Base-by-base conservation (phyloP, 306 rosid species). In the Prunus campanulata region DNA sequence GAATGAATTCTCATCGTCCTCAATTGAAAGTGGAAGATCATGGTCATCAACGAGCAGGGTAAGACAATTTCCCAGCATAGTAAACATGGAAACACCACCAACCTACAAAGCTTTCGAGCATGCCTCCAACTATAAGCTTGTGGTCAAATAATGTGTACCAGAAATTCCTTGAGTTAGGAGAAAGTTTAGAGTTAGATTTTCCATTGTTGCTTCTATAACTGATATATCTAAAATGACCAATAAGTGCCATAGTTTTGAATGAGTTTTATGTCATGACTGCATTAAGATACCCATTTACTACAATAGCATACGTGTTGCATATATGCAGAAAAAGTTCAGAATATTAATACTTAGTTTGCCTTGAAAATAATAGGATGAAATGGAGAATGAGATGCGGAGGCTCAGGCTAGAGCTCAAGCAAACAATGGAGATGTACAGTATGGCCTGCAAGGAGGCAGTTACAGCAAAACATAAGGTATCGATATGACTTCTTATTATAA, bases 381-480 rank as follows among this genome's bases (percentile, higher is more conserved):
- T 87, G 74, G 98, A 92, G 82, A 89, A 91, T 19, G 97, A 95
- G 85, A 90, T 92, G 98, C 85, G 88, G 78, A 84, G 93, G 83
- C 82, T 95, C 63, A 88, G 84, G 83, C 80, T 89, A 68, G 98
- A 95, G 85, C 90, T 95, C 63, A 88, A 89, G 85, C 95, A 90
- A 72, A 92, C 97, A 24, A 92, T 92, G 93, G 97, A 92, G 48
- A 78, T 95, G 97, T 95, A 92, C 72, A 90, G 87, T 59, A 63
- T 97, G 13, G 98, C 97, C 49, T 95, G 97, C 89, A 88, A 82
- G 86, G 97, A 90, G 83, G 97, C 91, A 35, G 76, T 87, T 49
- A 71, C 82, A 7, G 97, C 97, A 19, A 83, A 87, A 78, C 88
- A 88, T 49, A 89, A 83, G 93, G 98, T 91, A 76, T n/a, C 50